Percentiles rank a stretch among this genome's conserved stretches.
Evolutionary conservation across 2,329 filamentous ascomycete genomes (phyloP).

Genomic region (Pseudohalonectria lignicola): DNA sequence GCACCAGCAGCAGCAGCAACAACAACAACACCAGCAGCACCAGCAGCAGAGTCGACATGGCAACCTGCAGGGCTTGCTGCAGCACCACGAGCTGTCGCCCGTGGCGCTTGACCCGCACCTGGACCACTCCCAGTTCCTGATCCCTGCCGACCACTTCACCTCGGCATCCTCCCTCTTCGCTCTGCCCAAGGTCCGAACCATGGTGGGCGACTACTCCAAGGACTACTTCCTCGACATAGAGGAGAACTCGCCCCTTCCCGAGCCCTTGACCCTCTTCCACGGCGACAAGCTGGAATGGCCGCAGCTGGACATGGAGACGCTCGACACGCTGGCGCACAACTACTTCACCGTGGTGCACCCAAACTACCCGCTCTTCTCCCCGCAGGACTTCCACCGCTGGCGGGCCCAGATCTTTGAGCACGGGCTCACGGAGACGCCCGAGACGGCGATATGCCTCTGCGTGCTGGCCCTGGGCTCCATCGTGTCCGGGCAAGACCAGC

Average conservation of each 20-base stretch:
- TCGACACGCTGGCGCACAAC: constrained; percentile 15
- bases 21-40: neutral
- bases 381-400: constrained; percentile 16
- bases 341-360: constrained; percentile 24
- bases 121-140: constrained; percentile 22
- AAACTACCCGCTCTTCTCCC: constrained; percentile 22
- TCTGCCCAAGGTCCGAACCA: constrained; percentile 19
- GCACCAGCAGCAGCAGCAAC: constrained; percentile 1
- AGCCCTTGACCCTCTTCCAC: constrained; percentile 15
- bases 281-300: constrained; percentile 14
- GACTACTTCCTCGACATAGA: constrained; percentile 23
- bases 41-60: too few species aligned
- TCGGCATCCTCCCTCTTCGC: constrained; percentile 20
- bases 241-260: constrained; percentile 18
- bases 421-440: constrained; percentile 12
- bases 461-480: constrained; percentile 6
- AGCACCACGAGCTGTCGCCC: constrained; percentile 11
- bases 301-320: constrained; percentile 12
- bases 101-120: constrained; percentile 12
- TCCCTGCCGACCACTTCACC: constrained; percentile 22
- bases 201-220: constrained; percentile 18
- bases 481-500: neutral
- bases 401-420: constrained; percentile 14
- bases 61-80: constrained; percentile 2
- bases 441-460: constrained; percentile 22